Evolutionary conservation across 768 basidiomycete genomes (phyloP).

Genomic region (Punctularia strigosozonata): DNA sequence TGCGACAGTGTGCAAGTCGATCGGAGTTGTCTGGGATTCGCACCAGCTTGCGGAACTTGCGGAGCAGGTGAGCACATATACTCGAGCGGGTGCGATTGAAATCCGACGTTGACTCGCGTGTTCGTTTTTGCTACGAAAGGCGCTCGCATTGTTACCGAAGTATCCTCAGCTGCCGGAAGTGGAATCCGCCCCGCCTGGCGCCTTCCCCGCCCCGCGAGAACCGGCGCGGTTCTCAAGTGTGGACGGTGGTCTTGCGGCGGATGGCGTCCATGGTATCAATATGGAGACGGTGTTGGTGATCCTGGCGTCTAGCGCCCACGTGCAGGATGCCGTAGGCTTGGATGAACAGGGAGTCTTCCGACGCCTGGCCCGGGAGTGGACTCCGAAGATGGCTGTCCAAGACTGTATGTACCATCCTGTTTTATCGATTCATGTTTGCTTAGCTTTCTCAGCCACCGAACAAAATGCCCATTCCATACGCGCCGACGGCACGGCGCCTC

Average conservation of each 20-base stretch:
- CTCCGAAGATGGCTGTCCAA: constrained; percentile 58
- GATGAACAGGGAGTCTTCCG: constrained; percentile 43
- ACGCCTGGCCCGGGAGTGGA: constrained; percentile 54
- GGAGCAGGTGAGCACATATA: constrained; percentile 46
- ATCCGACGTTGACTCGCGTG: no score
- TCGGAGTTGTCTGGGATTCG: constrained; percentile 66
- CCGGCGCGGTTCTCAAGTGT: constrained; percentile 28
- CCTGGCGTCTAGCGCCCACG: constrained; percentile 37
- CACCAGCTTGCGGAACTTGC: constrained; percentile 38
- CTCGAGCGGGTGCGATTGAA: no score
- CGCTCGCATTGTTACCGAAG: constrained; percentile 7
- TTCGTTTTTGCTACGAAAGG: constrained; percentile 5
- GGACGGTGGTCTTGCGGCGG: constrained; percentile 12
- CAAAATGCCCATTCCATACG: constrained; percentile 43
- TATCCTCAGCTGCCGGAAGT: constrained; percentile 15
- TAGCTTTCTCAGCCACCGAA: constrained; percentile 36
- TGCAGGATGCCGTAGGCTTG: constrained; percentile 56
- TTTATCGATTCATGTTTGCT: constrained; percentile 4
- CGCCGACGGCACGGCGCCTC: constrained; percentile 59
- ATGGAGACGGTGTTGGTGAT: constrained; percentile 39
- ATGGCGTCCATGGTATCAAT: constrained; percentile 39
- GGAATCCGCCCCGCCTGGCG: constrained; percentile 25
- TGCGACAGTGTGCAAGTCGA: constrained; percentile 48
- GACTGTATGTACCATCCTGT: constrained; percentile 46
- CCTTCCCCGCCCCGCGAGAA: constrained; percentile 32